Evolutionary conservation across 202 grass and related monocot species (phyloP).

Genomic region (Brachypodium distachyon): DNA sequence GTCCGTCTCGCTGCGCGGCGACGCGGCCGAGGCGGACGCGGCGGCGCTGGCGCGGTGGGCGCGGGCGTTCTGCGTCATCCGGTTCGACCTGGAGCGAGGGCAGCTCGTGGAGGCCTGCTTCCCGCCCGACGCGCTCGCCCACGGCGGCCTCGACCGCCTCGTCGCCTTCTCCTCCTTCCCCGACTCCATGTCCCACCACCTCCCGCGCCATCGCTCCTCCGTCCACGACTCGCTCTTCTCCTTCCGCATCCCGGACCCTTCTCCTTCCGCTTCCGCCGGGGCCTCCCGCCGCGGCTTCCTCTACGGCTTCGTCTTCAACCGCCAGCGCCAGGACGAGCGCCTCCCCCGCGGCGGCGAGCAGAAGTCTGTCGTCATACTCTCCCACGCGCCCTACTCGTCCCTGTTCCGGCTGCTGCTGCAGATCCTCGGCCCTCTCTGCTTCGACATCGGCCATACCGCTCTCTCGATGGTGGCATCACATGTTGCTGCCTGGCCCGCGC

Average conservation of each 20-base stretch:
- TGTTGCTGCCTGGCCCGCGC: constrained; percentile 75
- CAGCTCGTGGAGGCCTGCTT: constrained; percentile 81
- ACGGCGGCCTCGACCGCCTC: constrained; percentile 63
- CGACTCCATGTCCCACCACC: constrained; percentile 98
- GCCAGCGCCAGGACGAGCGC: constrained; percentile 89
- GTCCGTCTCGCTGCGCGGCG: constrained; percentile 43
- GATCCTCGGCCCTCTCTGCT: constrained; percentile 97
- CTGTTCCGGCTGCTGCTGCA: constrained; percentile 80
- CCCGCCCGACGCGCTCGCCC: constrained; percentile 54
- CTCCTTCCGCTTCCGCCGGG: not conserved
- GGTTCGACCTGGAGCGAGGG: constrained; percentile 95
- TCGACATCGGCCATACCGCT: constrained; percentile 77
- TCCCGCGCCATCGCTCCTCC: constrained; percentile 80
- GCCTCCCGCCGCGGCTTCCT: constrained; percentile 29
- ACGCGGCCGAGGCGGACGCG: not conserved
- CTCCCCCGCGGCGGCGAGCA: constrained; percentile 92
- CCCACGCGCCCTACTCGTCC: constrained; percentile 61
- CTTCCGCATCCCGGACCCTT: constrained; percentile 65
- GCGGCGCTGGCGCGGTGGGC: constrained; percentile 60
- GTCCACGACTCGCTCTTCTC: constrained; percentile 96
- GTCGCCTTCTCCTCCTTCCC: constrained; percentile 98
- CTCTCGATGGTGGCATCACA: constrained; percentile 79
- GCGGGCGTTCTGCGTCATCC: constrained; percentile 78
- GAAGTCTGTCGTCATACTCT: constrained; percentile 91
- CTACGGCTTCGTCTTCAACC: constrained; percentile 98